Evolutionary conservation across 2,329 filamentous ascomycete genomes (phyloP).

Genomic region (Trichoderma sp.): DNA sequence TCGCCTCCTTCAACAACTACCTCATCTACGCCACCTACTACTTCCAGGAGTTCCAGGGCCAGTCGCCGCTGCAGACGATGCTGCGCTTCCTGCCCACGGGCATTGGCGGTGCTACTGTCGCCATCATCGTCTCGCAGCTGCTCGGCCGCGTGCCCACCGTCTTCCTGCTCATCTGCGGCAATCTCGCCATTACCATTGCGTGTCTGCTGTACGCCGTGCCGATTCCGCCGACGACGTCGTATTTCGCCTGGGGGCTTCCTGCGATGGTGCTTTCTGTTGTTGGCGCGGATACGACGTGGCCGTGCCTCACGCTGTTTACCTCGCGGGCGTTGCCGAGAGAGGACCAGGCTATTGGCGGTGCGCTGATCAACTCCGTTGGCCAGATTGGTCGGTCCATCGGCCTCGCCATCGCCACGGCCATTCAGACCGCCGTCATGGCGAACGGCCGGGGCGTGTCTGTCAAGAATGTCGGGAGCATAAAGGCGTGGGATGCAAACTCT

Average conservation of each 20-base stretch:
- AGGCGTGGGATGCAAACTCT: slow-evolving; percentile 51
- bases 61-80: slow-evolving; percentile 66
- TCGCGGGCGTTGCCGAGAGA: slow-evolving; percentile 63
- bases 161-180: slow-evolving; percentile 62
- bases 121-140: slow-evolving; percentile 59
- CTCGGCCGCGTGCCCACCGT: slow-evolving; percentile 62
- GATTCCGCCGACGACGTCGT: slow-evolving; percentile 62
- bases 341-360: slow-evolving; percentile 70
- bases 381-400: slow-evolving; percentile 69
- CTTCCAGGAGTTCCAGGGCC: slow-evolving; percentile 68
- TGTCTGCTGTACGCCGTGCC: slow-evolving; percentile 66
- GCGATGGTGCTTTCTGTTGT: slow-evolving; percentile 69
- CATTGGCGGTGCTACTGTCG: slow-evolving; percentile 60
- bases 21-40: slow-evolving; percentile 71
- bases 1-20: slow-evolving; percentile 69
- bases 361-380: slow-evolving; percentile 67
- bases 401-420: slow-evolving; percentile 65
- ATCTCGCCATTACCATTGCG: slow-evolving; percentile 57
- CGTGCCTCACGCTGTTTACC: slow-evolving; percentile 67
- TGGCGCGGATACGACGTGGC: slow-evolving; percentile 69
- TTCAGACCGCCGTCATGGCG: slow-evolving; percentile 66
- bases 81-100: slow-evolving; percentile 71
- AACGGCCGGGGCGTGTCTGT: slow-evolving; percentile 49
- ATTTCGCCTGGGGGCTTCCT: slow-evolving; percentile 69
- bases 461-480: slow-evolving; percentile 48